Percentiles rank a stretch among this genome's conserved stretches.
Evolutionary conservation across 805 yeast genomes (phyloP).

Genomic region (Metschnikowia anglica): DNA sequence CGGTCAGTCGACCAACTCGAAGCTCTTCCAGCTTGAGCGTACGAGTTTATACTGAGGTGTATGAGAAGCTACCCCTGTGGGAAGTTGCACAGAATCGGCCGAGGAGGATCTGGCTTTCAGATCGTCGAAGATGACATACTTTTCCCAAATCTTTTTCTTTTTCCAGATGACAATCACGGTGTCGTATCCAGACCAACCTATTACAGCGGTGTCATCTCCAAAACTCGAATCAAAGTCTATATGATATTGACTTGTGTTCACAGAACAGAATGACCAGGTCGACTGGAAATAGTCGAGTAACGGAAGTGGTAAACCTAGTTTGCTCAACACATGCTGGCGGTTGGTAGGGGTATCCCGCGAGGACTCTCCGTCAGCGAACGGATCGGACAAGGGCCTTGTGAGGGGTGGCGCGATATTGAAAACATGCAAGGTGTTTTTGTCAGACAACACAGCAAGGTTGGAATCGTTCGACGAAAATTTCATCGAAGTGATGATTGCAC

Average conservation of each 20-base stretch:
- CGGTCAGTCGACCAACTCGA: constrained; percentile 2
- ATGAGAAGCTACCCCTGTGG: neutral
- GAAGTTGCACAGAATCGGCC: neutral
- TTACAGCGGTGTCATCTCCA: constrained; percentile 31
- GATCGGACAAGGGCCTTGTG: constrained; percentile 7
- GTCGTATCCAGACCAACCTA: constrained; percentile 79
- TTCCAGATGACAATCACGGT: constrained; percentile 76
- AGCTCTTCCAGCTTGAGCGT: constrained; percentile 12
- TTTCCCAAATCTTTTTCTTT: constrained; percentile 77
- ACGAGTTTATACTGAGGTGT: constrained; percentile 5
- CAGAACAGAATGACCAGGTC: constrained; percentile 84
- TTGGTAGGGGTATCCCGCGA: constrained; percentile 31
- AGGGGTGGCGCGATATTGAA: constrained; percentile 49
- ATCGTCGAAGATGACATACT: constrained; percentile 63
- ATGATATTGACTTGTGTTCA: constrained; percentile 50
- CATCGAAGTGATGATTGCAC: constrained; percentile 79
- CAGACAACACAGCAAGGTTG: constrained; percentile 80
- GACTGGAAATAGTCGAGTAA: constrained; percentile 67
- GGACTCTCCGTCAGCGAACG: constrained; percentile 5
- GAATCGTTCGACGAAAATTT: constrained; percentile 76
- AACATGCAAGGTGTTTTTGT: constrained; percentile 85
- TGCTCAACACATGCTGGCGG: constrained; percentile 65
- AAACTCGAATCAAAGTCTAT: constrained; percentile 22
- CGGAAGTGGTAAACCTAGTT: constrained; percentile 62
- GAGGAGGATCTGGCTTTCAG: neutral